Evolutionary conservation across 441 rosid genomes (phyloP).

Genomic region (Iberis amara): DNA sequence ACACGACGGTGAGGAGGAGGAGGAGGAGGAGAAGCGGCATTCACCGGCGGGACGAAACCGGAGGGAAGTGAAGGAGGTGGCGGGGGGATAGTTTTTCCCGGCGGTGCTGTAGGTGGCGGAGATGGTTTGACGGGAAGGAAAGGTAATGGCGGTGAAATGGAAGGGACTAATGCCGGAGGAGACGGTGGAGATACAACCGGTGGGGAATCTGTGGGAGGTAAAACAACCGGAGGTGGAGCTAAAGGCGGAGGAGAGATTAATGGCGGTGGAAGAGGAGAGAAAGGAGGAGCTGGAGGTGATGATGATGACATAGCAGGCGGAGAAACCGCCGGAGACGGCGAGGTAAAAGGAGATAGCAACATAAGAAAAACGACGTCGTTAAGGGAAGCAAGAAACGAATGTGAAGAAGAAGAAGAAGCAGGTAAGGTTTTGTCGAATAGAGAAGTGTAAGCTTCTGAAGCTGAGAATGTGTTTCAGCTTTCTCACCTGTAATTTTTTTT

Average conservation of each 20-base stretch:
- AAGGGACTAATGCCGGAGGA: constrained; percentile 21
- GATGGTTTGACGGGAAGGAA: constrained; percentile 30
- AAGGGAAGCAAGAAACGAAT: not conserved
- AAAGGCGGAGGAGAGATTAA: not conserved
- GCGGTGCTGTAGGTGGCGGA: constrained; percentile 24
- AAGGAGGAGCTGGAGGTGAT: not conserved
- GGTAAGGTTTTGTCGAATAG: constrained; percentile 32
- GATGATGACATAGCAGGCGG: too few species aligned
- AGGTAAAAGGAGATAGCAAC: constrained; percentile 28
- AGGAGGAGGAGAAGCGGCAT: constrained; percentile 13
- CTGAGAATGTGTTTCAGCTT: constrained; percentile 26
- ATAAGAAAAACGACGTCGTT: constrained; percentile 8
- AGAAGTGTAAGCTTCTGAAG: constrained; percentile 24
- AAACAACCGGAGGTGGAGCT: constrained; percentile 8
- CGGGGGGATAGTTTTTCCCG: not conserved
- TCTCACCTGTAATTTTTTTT: constrained; percentile 2
- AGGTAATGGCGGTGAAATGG: constrained; percentile 26
- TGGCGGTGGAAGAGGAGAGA: not conserved
- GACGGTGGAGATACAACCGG: constrained; percentile 21
- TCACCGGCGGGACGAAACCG: constrained; percentile 4
- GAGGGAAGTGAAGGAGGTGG: constrained; percentile 28
- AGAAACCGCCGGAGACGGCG: constrained; percentile 29
- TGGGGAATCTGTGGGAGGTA: constrained; percentile 22
- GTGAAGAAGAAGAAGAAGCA: constrained; percentile 17
- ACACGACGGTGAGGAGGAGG: constrained; percentile 27